Percentiles rank a stretch among this genome's conserved stretches.
These are phyloP conservation scores for Quercus ilex DNA, from an alignment of 306 rosid genomes.

Conservation along the genomic window DNA sequence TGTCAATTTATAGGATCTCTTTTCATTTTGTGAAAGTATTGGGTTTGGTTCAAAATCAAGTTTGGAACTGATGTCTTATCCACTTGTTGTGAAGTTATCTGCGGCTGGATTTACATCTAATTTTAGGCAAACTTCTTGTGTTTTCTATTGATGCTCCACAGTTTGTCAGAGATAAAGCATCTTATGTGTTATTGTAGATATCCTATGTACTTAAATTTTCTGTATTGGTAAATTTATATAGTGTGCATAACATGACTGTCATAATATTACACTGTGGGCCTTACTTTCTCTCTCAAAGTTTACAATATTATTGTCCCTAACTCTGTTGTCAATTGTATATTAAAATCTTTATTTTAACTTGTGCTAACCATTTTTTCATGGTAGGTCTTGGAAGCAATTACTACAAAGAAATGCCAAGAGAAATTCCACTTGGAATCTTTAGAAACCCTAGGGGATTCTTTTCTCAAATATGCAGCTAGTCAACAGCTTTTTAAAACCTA, in stretches of 20 bases:
- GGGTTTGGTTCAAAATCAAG: background rate
- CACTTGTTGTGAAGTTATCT: background rate
- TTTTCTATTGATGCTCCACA: background rate
- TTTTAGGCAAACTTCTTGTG: background rate
- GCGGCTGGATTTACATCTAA: background rate
- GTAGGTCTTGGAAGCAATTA: slow-evolving; percentile 88
- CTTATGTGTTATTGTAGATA: background rate
- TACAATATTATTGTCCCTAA: background rate
- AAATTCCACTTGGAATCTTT: slow-evolving; percentile 74
- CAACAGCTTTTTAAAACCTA: slow-evolving; percentile 56
- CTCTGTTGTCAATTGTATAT: background rate
- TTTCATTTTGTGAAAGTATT: background rate
- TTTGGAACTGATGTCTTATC: background rate
- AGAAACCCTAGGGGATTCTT: slow-evolving; percentile 93
- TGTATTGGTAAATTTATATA: background rate
- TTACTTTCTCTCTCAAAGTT: background rate
- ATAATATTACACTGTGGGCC: background rate
- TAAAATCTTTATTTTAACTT: background rate
- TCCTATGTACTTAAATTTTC: background rate
- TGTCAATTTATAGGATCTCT: background rate
- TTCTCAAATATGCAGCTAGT: slow-evolving; percentile 72
- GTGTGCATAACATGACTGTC: background rate
- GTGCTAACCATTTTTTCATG: slow-evolving; percentile 4
- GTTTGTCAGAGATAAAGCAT: background rate
- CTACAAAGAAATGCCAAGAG: slow-evolving; percentile 72